Base-by-base conservation (phyloP, 495 filamentous ascomycete species). In the Sabuloglossum arenarium region DNA sequence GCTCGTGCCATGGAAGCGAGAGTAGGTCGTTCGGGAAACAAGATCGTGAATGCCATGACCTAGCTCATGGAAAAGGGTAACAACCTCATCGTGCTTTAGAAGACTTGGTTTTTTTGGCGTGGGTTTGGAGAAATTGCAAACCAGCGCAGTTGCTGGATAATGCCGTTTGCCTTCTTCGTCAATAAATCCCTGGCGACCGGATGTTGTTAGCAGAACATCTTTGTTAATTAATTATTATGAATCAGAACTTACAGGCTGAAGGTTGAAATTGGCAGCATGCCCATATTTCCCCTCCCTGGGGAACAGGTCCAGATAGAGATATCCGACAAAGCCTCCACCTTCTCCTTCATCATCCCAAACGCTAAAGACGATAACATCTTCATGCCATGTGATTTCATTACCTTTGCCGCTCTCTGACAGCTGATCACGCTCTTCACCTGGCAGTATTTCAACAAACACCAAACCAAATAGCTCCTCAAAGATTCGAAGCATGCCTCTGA, bases 381-480 rank as follows among this genome's bases (percentile, higher is more conserved):
- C 73, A 62, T 86, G 80, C 82, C 81, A 85, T 55, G 81, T 73
- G 58, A 85, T 79, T 59, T 84, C 79, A 31, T 69, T 67, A 14
- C 80, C 79, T 59, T 80, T 76, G 49, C 77, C 77, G 10, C 74
- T 71, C 4, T 76, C 67, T 19, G 77, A 71, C 27, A 85, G 63
- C 16, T 67, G 61, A 21, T 75, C 70, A 11, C 81, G 73, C 58
- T 81, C 78, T 53, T 75, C 69, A 43, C 76, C 79, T 19, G 68
- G 23, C 16, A 67, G 37, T 50, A 97, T 73, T 71, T 95, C 81
- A 27, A 97, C 82, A 62, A 98, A 97, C 16, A 81, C 83, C 10
- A 98, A 71, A 24, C 91, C 91, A 61, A 98, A 94, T 0, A 98
- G 74, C 65, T 87, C 73, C 68, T 97, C 90, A 60, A 98, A 97